These are phyloP conservation scores for Talaromyces marneffei DNA, from an alignment of 2,329 filamentous ascomycete genomes.

Conservation along the genomic window DNA sequence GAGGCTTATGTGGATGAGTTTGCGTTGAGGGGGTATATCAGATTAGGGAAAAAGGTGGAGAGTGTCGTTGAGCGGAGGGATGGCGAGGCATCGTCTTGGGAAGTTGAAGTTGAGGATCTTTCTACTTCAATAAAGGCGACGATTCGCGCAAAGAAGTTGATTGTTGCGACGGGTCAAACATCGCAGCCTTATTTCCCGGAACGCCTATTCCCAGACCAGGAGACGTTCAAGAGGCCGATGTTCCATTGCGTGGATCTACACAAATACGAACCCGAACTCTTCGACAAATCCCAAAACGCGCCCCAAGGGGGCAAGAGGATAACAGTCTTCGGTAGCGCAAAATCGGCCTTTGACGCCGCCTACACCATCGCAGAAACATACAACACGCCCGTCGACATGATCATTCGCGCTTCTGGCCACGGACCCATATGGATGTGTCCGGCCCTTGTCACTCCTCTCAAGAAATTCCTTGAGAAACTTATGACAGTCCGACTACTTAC, in stretches of 20 bases:
- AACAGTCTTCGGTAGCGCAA: constrained; percentile 54
- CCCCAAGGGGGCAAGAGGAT: too few species aligned
- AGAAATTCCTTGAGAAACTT: constrained; percentile 62
- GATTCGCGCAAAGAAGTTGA: constrained; percentile 42
- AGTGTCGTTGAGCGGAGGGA: background rate
- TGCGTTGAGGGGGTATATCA: constrained; percentile 44
- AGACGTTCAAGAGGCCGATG: constrained; percentile 48
- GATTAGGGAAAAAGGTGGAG: constrained; percentile 16
- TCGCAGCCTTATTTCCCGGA: constrained; percentile 52
- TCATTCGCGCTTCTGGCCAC: constrained; percentile 39
- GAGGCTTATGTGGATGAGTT: constrained; percentile 51
- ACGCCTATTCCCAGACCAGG: constrained; percentile 45
- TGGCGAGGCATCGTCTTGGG: constrained; percentile 30
- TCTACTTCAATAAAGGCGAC: background rate
- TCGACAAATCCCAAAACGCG: background rate
- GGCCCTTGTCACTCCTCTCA: constrained; percentile 60
- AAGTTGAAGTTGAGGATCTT: constrained; percentile 25
- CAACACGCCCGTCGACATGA: constrained; percentile 45
- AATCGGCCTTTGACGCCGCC: constrained; percentile 59
- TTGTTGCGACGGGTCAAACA: constrained; percentile 58
- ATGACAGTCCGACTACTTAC: constrained; percentile 62
- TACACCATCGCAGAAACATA: constrained; percentile 51
- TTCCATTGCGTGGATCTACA: constrained; percentile 55
- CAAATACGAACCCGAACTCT: constrained; percentile 23
- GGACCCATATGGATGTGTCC: constrained; percentile 38